Conservation (phyloP, 1,284 basidiomycete genomes). For the Leucoagaricus sp. region DNA sequence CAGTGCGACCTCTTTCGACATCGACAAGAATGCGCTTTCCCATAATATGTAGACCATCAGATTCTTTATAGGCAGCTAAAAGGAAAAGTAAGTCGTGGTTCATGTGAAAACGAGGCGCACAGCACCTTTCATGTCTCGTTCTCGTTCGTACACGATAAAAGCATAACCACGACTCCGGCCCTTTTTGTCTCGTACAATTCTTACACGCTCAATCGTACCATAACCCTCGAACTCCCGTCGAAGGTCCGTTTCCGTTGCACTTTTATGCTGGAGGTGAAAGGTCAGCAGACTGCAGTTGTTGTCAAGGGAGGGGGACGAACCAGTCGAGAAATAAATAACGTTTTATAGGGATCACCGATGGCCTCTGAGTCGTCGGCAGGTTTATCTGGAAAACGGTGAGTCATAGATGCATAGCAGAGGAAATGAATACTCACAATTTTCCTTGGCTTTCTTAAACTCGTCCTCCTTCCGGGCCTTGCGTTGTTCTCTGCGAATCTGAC, state of each 20-base stretch:
- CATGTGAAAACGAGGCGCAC: conserved; percentile 14
- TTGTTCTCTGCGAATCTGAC: conserved; percentile 78
- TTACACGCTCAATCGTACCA: conserved; percentile 90
- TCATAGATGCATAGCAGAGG: background rate
- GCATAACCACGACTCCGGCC: conserved; percentile 91
- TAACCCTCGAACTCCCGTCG: conserved; percentile 94
- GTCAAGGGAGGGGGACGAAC: conserved; percentile 43
- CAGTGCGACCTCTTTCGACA: conserved; percentile 96
- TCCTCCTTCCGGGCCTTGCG: conserved; percentile 79
- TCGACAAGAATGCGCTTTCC: conserved; percentile 96
- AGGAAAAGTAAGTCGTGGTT: conserved; percentile 19
- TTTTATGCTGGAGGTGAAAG: conserved; percentile 66
- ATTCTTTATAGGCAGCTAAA: conserved; percentile 97
- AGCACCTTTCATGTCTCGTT: conserved; percentile 97
- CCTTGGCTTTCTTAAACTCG: conserved; percentile 80
- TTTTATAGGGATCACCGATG: conserved; percentile 98
- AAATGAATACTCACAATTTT: conserved; percentile 64
- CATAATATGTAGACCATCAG: conserved; percentile 95
- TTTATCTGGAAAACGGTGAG: conserved; percentile 60
- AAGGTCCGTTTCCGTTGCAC: conserved; percentile 88
- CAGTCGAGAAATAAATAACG: conserved; percentile 93
- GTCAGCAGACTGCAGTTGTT: conserved; percentile 18
- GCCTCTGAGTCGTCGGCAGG: conserved; percentile 91
- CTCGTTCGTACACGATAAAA: conserved; percentile 96
- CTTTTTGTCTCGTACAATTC: conserved; percentile 89